Evolutionary conservation across 257 asterid species (phyloP).

Genomic region (Primulina tabacum): DNA sequence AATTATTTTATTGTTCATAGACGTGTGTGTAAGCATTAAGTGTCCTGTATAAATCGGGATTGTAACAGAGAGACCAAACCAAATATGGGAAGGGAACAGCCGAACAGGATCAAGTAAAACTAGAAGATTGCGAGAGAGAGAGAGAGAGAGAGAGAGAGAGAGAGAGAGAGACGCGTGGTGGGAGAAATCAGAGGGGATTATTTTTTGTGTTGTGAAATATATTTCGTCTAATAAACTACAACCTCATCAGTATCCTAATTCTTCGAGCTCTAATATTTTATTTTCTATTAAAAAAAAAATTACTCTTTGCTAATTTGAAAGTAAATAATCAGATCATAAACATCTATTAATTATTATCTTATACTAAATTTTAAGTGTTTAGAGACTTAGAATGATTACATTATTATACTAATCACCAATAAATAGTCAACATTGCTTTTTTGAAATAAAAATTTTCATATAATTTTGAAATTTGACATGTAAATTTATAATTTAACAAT

Average conservation of each 20-base stretch:
- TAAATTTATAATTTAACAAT: too few species aligned
- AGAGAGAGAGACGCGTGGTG: constrained; percentile 36
- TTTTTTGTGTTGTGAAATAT: background rate
- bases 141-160: too few species aligned
- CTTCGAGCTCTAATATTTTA: background rate
- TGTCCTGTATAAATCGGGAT: background rate
- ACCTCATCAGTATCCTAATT: background rate
- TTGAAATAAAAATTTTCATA: too few species aligned
- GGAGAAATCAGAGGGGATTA: background rate
- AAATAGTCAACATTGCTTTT: too few species aligned
- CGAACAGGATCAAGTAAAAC: constrained; percentile 16
- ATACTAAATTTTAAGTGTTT: too few species aligned
- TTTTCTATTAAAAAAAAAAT: too few species aligned
- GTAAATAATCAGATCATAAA: background rate
- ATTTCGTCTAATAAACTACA: background rate
- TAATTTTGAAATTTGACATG: too few species aligned
- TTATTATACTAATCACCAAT: too few species aligned
- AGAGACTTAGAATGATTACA: too few species aligned
- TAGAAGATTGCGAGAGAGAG: background rate
- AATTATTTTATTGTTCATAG: background rate
- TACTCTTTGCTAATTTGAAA: background rate
- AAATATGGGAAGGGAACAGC: constrained; percentile 6
- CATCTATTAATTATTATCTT: too few species aligned
- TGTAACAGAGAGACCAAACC: constrained; percentile 14
- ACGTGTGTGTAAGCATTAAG: constrained; percentile 2